Base-by-base conservation (phyloP, 805 yeast species). In the Myxozyma vanderwaltii region DNA sequence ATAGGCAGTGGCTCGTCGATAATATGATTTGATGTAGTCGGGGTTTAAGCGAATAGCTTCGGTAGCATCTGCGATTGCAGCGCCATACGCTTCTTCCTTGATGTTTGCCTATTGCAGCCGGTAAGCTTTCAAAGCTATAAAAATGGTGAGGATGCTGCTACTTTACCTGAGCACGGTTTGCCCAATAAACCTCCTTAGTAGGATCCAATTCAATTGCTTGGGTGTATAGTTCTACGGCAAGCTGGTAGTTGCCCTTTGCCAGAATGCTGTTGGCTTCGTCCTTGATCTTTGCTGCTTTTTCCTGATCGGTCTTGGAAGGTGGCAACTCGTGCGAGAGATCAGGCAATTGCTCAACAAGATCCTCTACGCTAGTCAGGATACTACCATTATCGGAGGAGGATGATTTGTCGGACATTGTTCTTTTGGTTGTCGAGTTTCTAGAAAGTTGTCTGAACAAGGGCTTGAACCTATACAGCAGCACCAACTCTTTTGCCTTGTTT, bases 251-350 rank as follows among this genome's bases (percentile, higher is more conserved):
- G 68, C 80, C 86, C 56, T 77, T 77, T 23, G 95, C 89, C 88
- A 94, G 87, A 43, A 88, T 87, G 71, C 84, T 83, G 81, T 94
- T 94, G 64, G 98, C 99, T 72, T 87, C 89, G 33, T 83, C 75
- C 76, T 94, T 94, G 67, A 88, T 77, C 21, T 79, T 81, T 69
- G 89, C 96, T 17, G 98, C 98, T 67, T 81, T 78, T 58, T 82
- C 85, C 57, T 79, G 85, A 7, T 76, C 80, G 57, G 75, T 35
- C n/a, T 54, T 49, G 10, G 61, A 41, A n/a, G 58, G 49, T 24
- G 49, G 56, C 24, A 47, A 41, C 5, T 39, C 8, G 26, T 41
- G 41, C 39, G 47, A 41, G 41, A 51, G 15, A 38, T 51, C 48
- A 4, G 49, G 46, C 21, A 33, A 23, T 33, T 51, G 55, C 29